Percentiles rank a stretch among this genome's conserved stretches.
Conservation (phyloP, 495 filamentous ascomycete genomes). For the Staphylotrichum tortipilum region DNA sequence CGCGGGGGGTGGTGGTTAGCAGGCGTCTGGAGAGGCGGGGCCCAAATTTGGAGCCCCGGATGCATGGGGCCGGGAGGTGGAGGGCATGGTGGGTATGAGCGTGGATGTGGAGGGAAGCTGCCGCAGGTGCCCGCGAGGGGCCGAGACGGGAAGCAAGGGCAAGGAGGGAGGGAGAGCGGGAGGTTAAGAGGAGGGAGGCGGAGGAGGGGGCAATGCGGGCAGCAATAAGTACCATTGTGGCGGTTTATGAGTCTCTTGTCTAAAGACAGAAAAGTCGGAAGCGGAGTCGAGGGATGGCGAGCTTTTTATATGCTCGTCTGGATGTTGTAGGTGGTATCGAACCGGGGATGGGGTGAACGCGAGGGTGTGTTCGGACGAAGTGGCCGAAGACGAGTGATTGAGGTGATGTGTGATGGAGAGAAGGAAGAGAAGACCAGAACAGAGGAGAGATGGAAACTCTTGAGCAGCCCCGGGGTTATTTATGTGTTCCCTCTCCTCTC, state of each 20-base stretch:
- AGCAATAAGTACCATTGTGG: constrained; percentile 45
- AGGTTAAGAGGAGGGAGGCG: too few relatives aligned
- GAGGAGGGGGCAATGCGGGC: constrained; percentile 28
- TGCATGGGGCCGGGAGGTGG: neutral
- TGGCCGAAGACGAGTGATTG: neutral
- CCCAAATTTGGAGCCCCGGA: neutral
- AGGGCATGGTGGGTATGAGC: too few relatives aligned
- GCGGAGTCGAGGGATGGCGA: neutral
- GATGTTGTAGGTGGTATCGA: neutral
- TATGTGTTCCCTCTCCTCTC: neutral
- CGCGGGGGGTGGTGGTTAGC: constrained; percentile 39
- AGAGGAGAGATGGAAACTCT: neutral
- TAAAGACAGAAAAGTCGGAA: neutral
- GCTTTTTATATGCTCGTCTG: neutral
- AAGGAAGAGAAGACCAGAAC: neutral
- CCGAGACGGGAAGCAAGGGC: constrained; percentile 15
- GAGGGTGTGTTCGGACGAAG: neutral
- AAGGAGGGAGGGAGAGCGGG: constrained; percentile 14
- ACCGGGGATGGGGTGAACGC: neutral
- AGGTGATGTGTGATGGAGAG: neutral
- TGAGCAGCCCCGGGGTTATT: neutral
- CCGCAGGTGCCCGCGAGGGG: constrained; percentile 4
- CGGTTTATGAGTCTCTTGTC: neutral
- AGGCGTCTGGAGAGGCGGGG: constrained; percentile 14
- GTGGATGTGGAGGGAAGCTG: neutral